Conservation (phyloP, 192 early-diverging fungal genomes). For the Thamnidium elegans region DNA sequence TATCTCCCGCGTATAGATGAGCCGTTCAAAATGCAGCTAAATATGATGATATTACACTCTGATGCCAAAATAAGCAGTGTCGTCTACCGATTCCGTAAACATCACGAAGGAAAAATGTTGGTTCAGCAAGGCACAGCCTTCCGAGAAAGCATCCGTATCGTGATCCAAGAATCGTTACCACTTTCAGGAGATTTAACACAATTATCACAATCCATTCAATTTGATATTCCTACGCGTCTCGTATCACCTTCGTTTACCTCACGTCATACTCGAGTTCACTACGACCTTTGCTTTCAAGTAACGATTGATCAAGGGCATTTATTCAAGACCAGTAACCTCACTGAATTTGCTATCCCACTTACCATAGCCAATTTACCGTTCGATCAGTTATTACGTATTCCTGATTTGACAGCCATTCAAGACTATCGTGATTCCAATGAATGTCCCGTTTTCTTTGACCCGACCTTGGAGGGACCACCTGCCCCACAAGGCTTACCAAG, state of each 20-base stretch:
- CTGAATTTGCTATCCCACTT: constrained; percentile 42
- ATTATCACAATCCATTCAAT: constrained; percentile 13
- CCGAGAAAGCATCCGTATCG: constrained; percentile 30
- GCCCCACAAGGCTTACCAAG: background rate
- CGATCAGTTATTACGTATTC: constrained; percentile 34
- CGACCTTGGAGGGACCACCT: constrained; percentile 37
- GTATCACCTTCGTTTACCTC: constrained; percentile 40
- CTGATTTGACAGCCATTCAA: constrained; percentile 29
- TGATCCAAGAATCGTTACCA: constrained; percentile 17
- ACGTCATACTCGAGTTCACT: constrained; percentile 42
- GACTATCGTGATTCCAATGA: constrained; percentile 22
- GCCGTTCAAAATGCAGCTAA: constrained; percentile 28
- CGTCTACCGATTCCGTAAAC: constrained; percentile 40
- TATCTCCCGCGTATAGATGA: constrained; percentile 13
- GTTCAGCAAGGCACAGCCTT: constrained; percentile 40
- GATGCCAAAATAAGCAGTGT: constrained; percentile 28
- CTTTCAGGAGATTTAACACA: background rate
- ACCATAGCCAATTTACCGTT: constrained; percentile 38
- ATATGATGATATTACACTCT: constrained; percentile 21
- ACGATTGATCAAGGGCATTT: constrained; percentile 31
- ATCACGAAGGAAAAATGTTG: constrained; percentile 44
- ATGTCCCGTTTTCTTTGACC: constrained; percentile 38
- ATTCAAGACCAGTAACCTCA: constrained; percentile 28
- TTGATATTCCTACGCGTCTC: constrained; percentile 40
- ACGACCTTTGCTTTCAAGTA: constrained; percentile 36